Base-by-base conservation (phyloP, 441 rosid genomes). In the Adansonia rubrostipa region DNA sequence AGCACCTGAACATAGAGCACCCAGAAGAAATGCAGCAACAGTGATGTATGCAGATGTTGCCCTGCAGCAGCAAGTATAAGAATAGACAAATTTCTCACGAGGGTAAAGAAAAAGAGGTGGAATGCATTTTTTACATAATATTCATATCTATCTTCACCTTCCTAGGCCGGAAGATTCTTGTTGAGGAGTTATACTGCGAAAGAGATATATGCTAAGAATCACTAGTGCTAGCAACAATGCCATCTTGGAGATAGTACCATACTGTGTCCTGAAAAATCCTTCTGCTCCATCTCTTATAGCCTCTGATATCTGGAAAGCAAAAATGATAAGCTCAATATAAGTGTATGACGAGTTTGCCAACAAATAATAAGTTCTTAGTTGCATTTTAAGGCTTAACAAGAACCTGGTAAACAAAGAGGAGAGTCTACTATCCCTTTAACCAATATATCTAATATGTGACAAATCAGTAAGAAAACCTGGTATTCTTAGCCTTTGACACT, bases 271-370 rank as follows among this genome's bases (percentile, higher is more conserved):
- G 82, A 96, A 93, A 86, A 92, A 94, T 44, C 99, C 99, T 88
- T 94, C 99, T 79, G 98, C 98, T 78, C 99, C 99, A 84, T 96
- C 99, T 66, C 98, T 96, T 81, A 96, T 93, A 51, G 99, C 98
- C 85, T 96, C 99, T 80, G 99, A 93, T 91, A 96, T 94, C 99
- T 96, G 80, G 77, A 80, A 85, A 83, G 79, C 69, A 77, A 81
- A 69, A 78, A 74, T 56, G 53, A 87, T 73, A 77, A 79, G 84
- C 77, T 88, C 71, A 81, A 63, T 75, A 79, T 8, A 61, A 78
- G 77, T 71, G 77, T 36, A 73, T 45, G 56, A 67, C 4, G 51
- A 73, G 75, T 62, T 73, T 65, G 36, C 76, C 40, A 72, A 17
- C 48, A 72, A 36, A 54, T 51, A 71, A 14, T 9, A 72, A 36